These are phyloP conservation scores for Alternaria brassicae DNA, from an alignment of 2,329 filamentous ascomycete genomes.

Conservation along the genomic window DNA sequence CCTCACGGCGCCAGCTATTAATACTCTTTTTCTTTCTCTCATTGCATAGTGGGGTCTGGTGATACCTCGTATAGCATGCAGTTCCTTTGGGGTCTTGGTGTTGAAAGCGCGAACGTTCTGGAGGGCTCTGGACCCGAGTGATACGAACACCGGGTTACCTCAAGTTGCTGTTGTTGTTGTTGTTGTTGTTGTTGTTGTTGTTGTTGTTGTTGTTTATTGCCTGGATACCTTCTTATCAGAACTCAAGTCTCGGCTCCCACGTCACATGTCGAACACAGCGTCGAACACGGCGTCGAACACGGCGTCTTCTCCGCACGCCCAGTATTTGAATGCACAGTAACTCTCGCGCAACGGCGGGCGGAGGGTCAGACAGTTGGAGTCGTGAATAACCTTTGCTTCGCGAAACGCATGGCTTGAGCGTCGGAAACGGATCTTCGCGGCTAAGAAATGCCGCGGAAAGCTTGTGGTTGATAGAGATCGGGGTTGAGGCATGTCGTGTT, in stretches of 20 bases:
- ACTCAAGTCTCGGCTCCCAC: background rate
- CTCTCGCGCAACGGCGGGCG: background rate
- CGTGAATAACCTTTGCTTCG: background rate
- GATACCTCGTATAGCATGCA: background rate
- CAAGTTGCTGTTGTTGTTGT: background rate
- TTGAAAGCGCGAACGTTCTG: background rate
- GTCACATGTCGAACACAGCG: background rate
- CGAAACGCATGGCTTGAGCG: constrained; percentile 1
- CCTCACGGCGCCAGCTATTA: background rate
- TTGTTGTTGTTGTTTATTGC: background rate
- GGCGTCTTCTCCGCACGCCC: background rate
- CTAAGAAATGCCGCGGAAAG: constrained; percentile 5
- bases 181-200: background rate
- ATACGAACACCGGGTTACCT: background rate
- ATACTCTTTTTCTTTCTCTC: constrained; percentile 1
- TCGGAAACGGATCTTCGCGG: background rate
- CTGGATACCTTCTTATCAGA: background rate
- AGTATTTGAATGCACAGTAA: background rate
- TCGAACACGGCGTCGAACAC: background rate
- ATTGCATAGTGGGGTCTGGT: background rate
- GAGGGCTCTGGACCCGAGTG: constrained; percentile 1
- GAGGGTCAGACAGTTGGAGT: background rate
- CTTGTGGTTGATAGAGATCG: background rate
- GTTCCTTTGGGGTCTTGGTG: background rate
- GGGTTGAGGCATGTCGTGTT: background rate